A percentile compares a stretch with the other conserved stretches of the same genome.
Evolutionary conservation across 345 rosid genomes (phyloP).

Genomic region (Anacardium occidentale): DNA sequence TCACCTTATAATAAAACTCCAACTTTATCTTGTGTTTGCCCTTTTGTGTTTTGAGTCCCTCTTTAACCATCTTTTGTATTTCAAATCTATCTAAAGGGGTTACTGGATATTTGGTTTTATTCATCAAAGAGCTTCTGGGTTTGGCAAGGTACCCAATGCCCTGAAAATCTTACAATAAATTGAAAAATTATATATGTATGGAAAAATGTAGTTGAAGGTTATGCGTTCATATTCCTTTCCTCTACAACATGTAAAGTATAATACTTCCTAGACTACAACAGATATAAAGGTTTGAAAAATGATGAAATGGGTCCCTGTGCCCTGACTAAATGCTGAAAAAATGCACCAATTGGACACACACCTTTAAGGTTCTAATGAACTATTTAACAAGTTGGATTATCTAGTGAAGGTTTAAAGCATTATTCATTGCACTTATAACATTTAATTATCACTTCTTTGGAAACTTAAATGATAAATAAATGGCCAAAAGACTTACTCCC

Average conservation of each 20-base stretch:
- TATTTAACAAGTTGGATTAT: too few species aligned
- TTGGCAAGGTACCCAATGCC: too few species aligned
- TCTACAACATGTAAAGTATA: constrained; percentile 21
- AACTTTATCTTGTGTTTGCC: constrained; percentile 1
- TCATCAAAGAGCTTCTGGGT: too few species aligned
- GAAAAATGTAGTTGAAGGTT: background rate
- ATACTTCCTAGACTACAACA: background rate
- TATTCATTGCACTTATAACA: too few species aligned
- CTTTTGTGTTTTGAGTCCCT: constrained; percentile 8
- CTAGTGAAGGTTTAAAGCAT: too few species aligned
- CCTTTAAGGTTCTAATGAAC: background rate
- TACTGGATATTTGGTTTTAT: too few species aligned
- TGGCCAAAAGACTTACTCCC: too few species aligned
- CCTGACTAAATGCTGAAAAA: background rate
- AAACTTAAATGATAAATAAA: too few species aligned
- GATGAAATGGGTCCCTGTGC: constrained; percentile 3
- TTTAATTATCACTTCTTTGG: too few species aligned
- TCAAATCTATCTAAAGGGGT: too few species aligned
- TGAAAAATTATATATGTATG: too few species aligned
- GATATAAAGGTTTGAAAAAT: background rate
- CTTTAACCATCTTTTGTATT: background rate
- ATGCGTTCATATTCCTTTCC: constrained; percentile 20
- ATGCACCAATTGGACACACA: background rate
- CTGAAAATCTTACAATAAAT: too few species aligned
- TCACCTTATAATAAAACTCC: background rate